These are phyloP conservation scores for Alternaria sp. DNA, from an alignment of 2,329 filamentous ascomycete species.

Conservation along the genomic window DNA sequence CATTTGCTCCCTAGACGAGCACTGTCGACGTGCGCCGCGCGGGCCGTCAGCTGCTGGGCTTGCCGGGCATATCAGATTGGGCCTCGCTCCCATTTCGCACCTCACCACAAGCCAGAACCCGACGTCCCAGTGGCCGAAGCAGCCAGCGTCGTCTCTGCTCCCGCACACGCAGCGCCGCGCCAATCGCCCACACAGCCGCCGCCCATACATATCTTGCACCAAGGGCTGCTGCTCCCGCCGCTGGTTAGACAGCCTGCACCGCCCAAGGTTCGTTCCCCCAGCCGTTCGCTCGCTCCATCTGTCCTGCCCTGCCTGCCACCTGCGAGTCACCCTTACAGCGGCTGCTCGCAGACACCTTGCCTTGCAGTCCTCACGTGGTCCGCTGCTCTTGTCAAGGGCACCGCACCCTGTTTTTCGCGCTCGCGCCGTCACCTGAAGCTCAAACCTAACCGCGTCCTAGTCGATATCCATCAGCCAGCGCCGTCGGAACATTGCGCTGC, in stretches of 20 bases:
- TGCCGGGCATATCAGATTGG: slow-evolving; percentile 27
- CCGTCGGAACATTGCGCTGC: slow-evolving; percentile 10
- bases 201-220: slow-evolving; percentile 15
- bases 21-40: slow-evolving; percentile 25
- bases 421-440: slow-evolving; percentile 17
- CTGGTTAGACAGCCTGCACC: slow-evolving; percentile 20
- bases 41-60: slow-evolving; percentile 34
- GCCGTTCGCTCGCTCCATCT: slow-evolving; percentile 20
- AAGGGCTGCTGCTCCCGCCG: slow-evolving; percentile 10
- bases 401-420: slow-evolving; percentile 13
- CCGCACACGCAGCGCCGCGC: slow-evolving; percentile 14
- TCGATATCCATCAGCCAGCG: slow-evolving; percentile 20
- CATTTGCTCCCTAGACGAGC: slow-evolving; percentile 31
- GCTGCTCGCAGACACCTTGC: slow-evolving; percentile 25
- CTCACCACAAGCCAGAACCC: slow-evolving; percentile 19
- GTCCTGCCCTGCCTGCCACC: slow-evolving; percentile 15
- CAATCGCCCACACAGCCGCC: slow-evolving; percentile 6
- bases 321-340: slow-evolving; percentile 38
- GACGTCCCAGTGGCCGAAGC: slow-evolving; percentile 8
- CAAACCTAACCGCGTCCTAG: slow-evolving; percentile 20
- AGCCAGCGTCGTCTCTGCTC: slow-evolving; percentile 15
- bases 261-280: slow-evolving; percentile 17
- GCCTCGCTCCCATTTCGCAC: slow-evolving; percentile 25
- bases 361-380: slow-evolving; percentile 28
- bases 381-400: slow-evolving; percentile 30